Base-by-base conservation (phyloP, 2,329 filamentous ascomycete genomes). In the Trichoderma sp. region DNA sequence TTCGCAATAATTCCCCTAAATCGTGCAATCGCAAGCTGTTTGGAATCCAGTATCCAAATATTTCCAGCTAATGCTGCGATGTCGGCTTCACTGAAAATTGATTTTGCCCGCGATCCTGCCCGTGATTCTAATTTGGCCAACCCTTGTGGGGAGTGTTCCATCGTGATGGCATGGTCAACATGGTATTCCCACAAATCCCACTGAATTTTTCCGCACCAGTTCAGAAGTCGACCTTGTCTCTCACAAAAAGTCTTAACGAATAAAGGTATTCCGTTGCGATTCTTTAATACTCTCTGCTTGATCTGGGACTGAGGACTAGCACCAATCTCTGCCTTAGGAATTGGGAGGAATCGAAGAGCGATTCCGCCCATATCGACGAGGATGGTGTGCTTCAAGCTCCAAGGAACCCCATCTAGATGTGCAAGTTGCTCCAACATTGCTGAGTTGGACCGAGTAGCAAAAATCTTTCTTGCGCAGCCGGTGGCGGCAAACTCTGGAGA, bases 1-100 rank as follows among this genome's bases (percentile, higher is more conserved):
- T 12, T 1, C 0, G 18, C 3, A 21, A 47, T 47, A 21, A 47
- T 47, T 11, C n/a, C n/a, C 8, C 1, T 47, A 1, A 0, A 1
- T 21, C 43, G 43, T 47, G n/a, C 43, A 3, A 47, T 21, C 4
- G 18, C 18, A 47, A 47, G n/a, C 1, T 47, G 43, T 4, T 47
- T 47, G 8, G 43, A 47, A 3, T 47, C 43, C 21, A 47, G n/a
- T 47, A 47, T 47, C 43, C 43, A 47, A 4, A 47, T 21, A 47
- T 47, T 47, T 11, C 43, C 43, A 1, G 43, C 43, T 4, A 47
- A 21, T 21, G 43, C 43, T n/a, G 43, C 43, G n/a, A 21, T n/a
- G 4, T 47, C 43, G 9, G 43, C 43, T 21, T 47, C 8, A 3
- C 43, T 47, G 18, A 47, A 47, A 47, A 1, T 1, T 4, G 2